Evolutionary conservation across 139 green algal genomes (phyloP).

Genomic region (Helicosporidium sp.): DNA sequence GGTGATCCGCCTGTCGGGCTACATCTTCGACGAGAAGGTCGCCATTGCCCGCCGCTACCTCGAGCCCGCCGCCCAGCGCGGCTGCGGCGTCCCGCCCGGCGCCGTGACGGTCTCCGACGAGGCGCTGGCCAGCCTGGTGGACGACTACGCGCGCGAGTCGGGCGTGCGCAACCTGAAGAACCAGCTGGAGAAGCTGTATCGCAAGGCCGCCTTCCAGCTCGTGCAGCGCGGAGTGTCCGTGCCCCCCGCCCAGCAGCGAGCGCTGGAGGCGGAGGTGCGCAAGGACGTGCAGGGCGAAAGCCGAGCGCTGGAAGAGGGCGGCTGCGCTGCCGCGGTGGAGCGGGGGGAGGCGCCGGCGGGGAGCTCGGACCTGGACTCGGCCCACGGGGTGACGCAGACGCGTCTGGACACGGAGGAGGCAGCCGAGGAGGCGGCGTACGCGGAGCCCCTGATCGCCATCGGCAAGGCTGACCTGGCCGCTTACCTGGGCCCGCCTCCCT

Average conservation of each 20-base stretch:
- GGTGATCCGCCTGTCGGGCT: conserved; percentile 60
- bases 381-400: no score
- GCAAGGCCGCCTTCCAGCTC: conserved; percentile 69
- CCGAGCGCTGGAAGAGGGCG: conserved; percentile 1
- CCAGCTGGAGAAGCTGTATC: conserved; percentile 87
- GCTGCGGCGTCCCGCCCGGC: conserved; percentile 47
- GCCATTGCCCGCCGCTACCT: conserved; percentile 81
- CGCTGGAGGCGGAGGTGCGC: background rate
- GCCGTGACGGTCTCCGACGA: conserved; percentile 46
- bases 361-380: no score
- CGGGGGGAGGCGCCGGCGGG: no score
- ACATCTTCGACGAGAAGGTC: conserved; percentile 82
- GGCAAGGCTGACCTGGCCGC: conserved; percentile 40
- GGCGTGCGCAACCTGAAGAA: conserved; percentile 95
- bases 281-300: background rate
- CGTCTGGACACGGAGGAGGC: no score
- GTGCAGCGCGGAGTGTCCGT: conserved; percentile 17
- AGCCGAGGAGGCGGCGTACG: conserved; percentile 1
- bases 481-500: conserved; percentile 78
- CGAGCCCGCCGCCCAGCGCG: conserved; percentile 44
- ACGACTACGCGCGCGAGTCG: conserved; percentile 75
- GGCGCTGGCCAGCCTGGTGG: conserved; percentile 60
- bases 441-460: conserved; percentile 37
- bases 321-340: background rate
- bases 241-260: background rate